Percentiles rank a stretch among this genome's conserved stretches.
phyloP scores from a whole-genome alignment of 306 rosid species.

The Sicyos edulis region DNA sequence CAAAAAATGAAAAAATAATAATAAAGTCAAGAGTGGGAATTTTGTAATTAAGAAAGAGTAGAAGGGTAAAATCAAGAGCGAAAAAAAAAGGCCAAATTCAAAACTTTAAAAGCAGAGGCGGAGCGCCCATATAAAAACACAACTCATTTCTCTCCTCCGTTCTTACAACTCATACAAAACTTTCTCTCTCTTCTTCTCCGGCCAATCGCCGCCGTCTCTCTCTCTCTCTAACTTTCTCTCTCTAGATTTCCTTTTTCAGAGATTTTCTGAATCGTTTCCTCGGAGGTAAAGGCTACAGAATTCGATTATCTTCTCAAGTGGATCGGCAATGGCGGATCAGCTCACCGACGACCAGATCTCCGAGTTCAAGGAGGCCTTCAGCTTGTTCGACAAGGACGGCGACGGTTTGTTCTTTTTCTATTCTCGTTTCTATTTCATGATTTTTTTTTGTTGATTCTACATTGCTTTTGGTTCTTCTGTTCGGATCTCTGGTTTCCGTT shows the following conservation, averaged over 20 bases:
- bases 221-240: background rate
- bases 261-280: no score
- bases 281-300: background rate
- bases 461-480: background rate
- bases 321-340: conserved; percentile 61
- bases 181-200: conserved; percentile 1
- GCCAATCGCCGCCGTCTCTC: background rate
- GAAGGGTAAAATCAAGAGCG: background rate
- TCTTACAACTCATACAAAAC: background rate
- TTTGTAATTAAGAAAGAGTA: no score
- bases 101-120: background rate
- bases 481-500: background rate
- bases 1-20: no score
- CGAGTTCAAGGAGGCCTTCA: conserved; percentile 76
- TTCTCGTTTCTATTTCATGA: background rate
- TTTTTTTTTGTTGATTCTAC: background rate
- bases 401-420: conserved; percentile 48
- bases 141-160: background rate
- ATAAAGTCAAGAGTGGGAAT: no score
- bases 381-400: conserved; percentile 84
- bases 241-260: no score
- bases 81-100: no score
- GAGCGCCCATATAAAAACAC: background rate
- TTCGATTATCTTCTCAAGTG: background rate
- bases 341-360: conserved; percentile 86